Evolutionary conservation across 768 basidiomycete genomes (phyloP).

Genomic region (Kwoniella botswanensis): DNA sequence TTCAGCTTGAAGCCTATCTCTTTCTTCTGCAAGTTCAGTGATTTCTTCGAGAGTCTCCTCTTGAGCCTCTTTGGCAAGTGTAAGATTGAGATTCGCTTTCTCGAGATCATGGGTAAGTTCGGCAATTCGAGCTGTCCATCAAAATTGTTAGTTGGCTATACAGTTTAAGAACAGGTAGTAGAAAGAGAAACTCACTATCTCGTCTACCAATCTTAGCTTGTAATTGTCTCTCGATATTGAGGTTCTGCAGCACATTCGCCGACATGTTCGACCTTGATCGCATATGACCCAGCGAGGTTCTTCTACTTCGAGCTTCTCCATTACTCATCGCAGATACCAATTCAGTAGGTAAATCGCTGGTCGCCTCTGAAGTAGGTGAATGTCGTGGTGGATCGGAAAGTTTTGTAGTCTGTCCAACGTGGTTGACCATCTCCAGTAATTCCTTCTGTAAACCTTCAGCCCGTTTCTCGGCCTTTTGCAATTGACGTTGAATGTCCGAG

Average conservation of each 20-base stretch:
- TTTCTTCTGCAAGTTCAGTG: conserved; percentile 11
- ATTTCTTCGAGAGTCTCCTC: conserved; percentile 25
- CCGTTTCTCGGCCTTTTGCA: neutral
- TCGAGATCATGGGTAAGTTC: conserved; percentile 16
- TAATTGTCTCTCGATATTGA: conserved; percentile 22
- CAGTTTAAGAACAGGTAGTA: neutral
- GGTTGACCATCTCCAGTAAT: conserved; percentile 20
- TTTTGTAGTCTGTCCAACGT: conserved; percentile 19
- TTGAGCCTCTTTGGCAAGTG: conserved; percentile 24
- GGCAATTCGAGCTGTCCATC: conserved; percentile 19
- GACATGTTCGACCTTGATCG: conserved; percentile 19
- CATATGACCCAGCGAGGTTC: conserved; percentile 22
- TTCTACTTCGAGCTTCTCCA: neutral
- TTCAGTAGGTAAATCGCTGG: conserved; percentile 18
- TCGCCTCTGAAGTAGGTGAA: neutral
- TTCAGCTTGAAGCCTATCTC: conserved; percentile 13
- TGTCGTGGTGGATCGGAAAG: conserved; percentile 21
- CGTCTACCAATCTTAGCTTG: conserved; percentile 20
- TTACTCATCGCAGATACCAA: neutral
- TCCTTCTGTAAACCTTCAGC: conserved; percentile 26
- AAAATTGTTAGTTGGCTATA: conserved; percentile 1
- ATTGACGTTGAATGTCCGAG: neutral
- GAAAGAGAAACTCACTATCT: conserved; percentile 18
- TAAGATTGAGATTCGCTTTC: conserved; percentile 15
- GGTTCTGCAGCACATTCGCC: conserved; percentile 11